These are phyloP conservation scores for Kwoniella europaea DNA, from an alignment of 768 basidiomycete genomes.

Conservation along the genomic window DNA sequence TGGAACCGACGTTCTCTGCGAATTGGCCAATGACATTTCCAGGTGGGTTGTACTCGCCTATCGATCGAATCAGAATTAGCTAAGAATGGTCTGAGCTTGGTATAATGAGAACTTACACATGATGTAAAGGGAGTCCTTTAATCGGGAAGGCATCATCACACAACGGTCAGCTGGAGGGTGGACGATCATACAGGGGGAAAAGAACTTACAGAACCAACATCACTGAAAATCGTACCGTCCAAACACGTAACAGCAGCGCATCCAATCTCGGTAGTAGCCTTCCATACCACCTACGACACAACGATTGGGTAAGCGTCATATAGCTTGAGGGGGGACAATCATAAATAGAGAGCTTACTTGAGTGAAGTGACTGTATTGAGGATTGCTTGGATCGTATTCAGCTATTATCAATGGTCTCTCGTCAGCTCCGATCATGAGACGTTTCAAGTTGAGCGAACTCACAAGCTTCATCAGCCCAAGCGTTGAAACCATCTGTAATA, in stretches of 20 bases:
- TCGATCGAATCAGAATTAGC: too few species aligned
- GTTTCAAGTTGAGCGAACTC: constrained; percentile 8
- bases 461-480: constrained; percentile 45
- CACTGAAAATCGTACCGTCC: constrained; percentile 37
- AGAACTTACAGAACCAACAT: constrained; percentile 5
- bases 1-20: constrained; percentile 27
- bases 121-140: constrained; percentile 16
- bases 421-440: neutral
- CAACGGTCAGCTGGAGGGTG: constrained; percentile 1
- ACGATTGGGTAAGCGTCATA: neutral
- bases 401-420: neutral
- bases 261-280: constrained; percentile 43
- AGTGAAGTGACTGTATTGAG: constrained; percentile 26
- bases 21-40: constrained; percentile 35
- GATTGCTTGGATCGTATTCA: constrained; percentile 23
- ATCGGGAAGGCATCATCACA: too few species aligned
- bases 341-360: constrained; percentile 7
- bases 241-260: constrained; percentile 34
- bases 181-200: neutral
- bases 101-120: constrained; percentile 30
- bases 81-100: too few species aligned
- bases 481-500: constrained; percentile 31
- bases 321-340: neutral
- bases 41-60: constrained; percentile 36
- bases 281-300: constrained; percentile 38